These are phyloP conservation scores for Stephanodiscus minutulus DNA, from an alignment of 108 stramenopile species.

Conservation along the genomic window DNA sequence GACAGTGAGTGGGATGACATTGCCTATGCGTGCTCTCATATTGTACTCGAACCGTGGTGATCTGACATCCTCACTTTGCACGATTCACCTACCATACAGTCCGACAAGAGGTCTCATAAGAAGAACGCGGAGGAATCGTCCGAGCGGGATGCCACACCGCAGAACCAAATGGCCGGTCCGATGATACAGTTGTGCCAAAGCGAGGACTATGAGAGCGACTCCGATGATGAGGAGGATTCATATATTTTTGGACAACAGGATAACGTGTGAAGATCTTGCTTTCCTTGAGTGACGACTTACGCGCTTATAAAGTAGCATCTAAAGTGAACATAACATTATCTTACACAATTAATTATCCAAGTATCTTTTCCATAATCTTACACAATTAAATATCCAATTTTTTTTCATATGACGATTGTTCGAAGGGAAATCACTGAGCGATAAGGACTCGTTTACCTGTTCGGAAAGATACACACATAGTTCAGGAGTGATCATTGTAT, in stretches of 20 bases:
- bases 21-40: background rate
- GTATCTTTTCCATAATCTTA: too few species aligned
- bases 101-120: conserved; percentile 2
- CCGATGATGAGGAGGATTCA: background rate
- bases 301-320: background rate
- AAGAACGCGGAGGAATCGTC: background rate
- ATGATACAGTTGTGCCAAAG: conserved; percentile 3
- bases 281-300: background rate
- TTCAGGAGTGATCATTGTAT: too few species aligned
- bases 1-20: conserved; percentile 25
- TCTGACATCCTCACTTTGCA: background rate
- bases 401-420: too few species aligned
- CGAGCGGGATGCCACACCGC: background rate
- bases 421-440: too few species aligned
- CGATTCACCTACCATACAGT: background rate
- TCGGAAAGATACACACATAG: too few species aligned
- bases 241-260: background rate
- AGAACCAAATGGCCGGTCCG: background rate
- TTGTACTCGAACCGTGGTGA: background rate
- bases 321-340: background rate
- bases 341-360: too few species aligned
- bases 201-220: background rate
- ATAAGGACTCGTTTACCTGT: too few species aligned
- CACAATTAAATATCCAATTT: too few species aligned
- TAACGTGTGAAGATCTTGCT: background rate